A percentile compares a stretch with the other conserved stretches of the same genome.
These are phyloP conservation scores for Phytophthora syringae DNA, from an alignment of 352 stramenopile genomes.

Conservation along the genomic window DNA sequence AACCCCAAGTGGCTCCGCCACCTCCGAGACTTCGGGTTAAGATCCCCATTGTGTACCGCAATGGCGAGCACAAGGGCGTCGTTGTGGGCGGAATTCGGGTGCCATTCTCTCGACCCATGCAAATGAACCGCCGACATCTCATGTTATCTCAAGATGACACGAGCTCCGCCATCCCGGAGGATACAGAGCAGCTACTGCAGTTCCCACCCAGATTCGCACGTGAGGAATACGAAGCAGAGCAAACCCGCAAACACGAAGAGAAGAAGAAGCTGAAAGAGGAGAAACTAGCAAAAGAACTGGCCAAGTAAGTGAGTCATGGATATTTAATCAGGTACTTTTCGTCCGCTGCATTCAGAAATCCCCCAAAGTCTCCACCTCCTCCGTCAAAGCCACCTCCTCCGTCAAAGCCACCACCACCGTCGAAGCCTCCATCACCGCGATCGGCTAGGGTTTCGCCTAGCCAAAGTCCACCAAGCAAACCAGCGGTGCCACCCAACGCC, in stretches of 20 bases:
- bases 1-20: constrained; percentile 32
- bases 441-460: constrained; percentile 50
- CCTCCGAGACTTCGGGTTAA: constrained; percentile 33
- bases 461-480: constrained; percentile 50
- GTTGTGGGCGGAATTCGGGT: constrained; percentile 34
- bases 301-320: constrained; percentile 24
- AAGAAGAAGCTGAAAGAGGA: constrained; percentile 28
- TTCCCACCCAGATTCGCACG: constrained; percentile 29
- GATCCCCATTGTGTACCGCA: constrained; percentile 38
- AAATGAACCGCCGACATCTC: constrained; percentile 27
- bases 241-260: constrained; percentile 14
- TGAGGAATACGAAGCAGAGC: constrained; percentile 10
- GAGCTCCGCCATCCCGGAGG: constrained; percentile 28
- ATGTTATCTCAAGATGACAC: constrained; percentile 22
- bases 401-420: constrained; percentile 31
- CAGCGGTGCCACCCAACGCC: constrained; percentile 51
- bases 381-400: constrained; percentile 37
- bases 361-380: constrained; percentile 45
- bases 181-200: constrained; percentile 16
- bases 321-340: constrained; percentile 21
- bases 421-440: constrained; percentile 20
- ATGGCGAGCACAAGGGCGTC: constrained; percentile 37
- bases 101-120: constrained; percentile 41
- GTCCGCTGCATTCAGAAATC: constrained; percentile 47
- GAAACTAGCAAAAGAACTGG: constrained; percentile 29